Conservation (phyloP, 495 filamentous ascomycete species). For the Podospora bellae-mahoneyi region DNA sequence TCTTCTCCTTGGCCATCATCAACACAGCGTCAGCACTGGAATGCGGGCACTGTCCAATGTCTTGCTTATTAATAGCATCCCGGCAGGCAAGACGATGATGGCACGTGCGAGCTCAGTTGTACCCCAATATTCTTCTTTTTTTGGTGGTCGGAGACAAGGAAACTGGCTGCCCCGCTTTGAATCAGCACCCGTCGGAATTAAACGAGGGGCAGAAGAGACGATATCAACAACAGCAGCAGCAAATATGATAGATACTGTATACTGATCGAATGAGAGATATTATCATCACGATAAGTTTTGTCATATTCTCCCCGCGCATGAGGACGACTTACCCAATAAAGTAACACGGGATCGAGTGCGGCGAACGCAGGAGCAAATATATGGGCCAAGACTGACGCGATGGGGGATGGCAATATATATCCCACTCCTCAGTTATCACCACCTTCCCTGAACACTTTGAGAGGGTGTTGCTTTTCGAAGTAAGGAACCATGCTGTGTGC, state of each 20-base stretch:
- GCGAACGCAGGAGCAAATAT: conserved; percentile 1
- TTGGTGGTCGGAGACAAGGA: background rate
- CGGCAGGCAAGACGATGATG: background rate
- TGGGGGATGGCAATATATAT: background rate
- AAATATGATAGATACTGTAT: background rate
- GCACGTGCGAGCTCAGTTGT: background rate
- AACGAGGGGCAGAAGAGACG: background rate
- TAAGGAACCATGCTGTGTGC: background rate
- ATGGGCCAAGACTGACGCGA: background rate
- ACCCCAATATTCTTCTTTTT: background rate
- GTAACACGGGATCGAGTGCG: background rate
- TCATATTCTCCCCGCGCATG: background rate
- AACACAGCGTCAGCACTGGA: background rate
- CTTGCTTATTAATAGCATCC: conserved; percentile 6
- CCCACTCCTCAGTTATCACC: background rate
- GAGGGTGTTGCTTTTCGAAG: background rate
- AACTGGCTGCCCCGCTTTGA: background rate
- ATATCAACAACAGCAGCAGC: background rate
- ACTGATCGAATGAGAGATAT: no score
- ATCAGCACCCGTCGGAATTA: conserved; percentile 6
- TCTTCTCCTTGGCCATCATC: background rate
- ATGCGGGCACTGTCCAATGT: background rate
- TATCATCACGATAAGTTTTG: background rate
- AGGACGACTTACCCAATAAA: background rate
- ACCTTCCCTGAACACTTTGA: background rate